Percentiles rank a stretch among this genome's conserved stretches.
Conservation (phyloP, 441 rosid genomes). For the Jatropha multifida region DNA sequence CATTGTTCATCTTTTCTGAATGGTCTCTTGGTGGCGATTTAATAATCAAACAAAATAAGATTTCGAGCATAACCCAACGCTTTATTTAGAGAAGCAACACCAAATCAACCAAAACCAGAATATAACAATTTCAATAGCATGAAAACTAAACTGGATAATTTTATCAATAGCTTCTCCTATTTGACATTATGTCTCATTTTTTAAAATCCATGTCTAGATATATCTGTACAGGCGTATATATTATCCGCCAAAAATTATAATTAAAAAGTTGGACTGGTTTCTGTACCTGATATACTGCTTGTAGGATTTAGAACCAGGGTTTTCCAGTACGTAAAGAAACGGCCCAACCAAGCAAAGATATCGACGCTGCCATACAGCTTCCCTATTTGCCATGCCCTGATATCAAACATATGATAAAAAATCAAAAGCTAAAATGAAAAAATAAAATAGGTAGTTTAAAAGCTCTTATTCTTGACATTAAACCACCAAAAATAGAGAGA, state of each 20-base stretch:
- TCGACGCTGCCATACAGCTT: constrained; percentile 90
- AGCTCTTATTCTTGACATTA: background rate
- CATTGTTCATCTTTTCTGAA: constrained; percentile 2
- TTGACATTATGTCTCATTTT: background rate
- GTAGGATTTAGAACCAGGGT: constrained; percentile 76
- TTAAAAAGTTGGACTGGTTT: constrained; percentile 22
- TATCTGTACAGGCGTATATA: background rate
- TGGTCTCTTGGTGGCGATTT: background rate
- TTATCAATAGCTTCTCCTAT: background rate
- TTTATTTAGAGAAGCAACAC: background rate
- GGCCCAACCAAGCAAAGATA: constrained; percentile 95
- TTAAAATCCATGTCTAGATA: background rate
- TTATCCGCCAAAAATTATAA: constrained; percentile 15
- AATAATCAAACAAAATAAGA: background rate
- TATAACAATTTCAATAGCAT: background rate
- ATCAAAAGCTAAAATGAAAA: constrained; percentile 19
- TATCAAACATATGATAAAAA: constrained; percentile 21
- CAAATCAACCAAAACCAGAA: background rate
- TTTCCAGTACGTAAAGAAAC: constrained; percentile 75
- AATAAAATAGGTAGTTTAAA: background rate
- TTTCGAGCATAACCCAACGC: background rate
- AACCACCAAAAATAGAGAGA: background rate
- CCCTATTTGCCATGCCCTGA: constrained; percentile 91
- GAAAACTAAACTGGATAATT: background rate
- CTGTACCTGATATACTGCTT: constrained; percentile 86